phyloP scores from a whole-genome alignment of 2,329 filamentous ascomycete genomes.

The Exophiala sp. region DNA sequence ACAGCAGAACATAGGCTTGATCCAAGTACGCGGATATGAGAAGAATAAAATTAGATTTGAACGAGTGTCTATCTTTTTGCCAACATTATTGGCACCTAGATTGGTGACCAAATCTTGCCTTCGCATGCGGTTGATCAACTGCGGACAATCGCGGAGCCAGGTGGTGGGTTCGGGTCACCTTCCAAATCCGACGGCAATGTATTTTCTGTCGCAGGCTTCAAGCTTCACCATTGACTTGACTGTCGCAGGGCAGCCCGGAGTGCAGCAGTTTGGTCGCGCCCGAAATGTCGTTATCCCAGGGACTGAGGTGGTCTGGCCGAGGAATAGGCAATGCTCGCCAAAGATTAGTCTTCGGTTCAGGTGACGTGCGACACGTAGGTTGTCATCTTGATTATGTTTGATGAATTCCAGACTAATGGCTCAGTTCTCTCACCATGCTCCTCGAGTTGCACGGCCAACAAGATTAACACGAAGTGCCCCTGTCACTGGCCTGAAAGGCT shows the following conservation, averaged over 20 bases:
- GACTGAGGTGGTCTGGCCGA: conserved; percentile 21
- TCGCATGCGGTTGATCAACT: no score
- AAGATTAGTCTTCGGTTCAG: conserved; percentile 3
- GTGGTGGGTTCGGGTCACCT: conserved; percentile 2
- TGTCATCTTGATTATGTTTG: not conserved
- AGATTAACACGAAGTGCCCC: not conserved
- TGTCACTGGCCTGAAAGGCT: not conserved
- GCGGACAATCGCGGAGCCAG: no score
- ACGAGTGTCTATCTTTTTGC: no score
- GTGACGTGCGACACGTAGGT: conserved; percentile 17
- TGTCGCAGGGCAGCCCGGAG: not conserved
- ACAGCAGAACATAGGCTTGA: not conserved
- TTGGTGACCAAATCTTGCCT: no score
- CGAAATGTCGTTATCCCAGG: conserved; percentile 19
- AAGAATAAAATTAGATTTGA: not conserved
- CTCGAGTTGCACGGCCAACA: conserved; percentile 2
- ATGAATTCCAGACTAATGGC: not conserved
- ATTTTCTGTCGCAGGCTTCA: not conserved
- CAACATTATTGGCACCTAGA: no score
- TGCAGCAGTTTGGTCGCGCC: not conserved
- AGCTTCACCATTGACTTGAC: not conserved
- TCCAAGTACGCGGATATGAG: not conserved
- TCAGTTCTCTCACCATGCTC: conserved; percentile 14
- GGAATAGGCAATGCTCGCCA: conserved; percentile 16
- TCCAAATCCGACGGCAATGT: not conserved